Evolutionary conservation across 441 rosid genomes (phyloP).

Genomic region (Theobroma grandiflorum): DNA sequence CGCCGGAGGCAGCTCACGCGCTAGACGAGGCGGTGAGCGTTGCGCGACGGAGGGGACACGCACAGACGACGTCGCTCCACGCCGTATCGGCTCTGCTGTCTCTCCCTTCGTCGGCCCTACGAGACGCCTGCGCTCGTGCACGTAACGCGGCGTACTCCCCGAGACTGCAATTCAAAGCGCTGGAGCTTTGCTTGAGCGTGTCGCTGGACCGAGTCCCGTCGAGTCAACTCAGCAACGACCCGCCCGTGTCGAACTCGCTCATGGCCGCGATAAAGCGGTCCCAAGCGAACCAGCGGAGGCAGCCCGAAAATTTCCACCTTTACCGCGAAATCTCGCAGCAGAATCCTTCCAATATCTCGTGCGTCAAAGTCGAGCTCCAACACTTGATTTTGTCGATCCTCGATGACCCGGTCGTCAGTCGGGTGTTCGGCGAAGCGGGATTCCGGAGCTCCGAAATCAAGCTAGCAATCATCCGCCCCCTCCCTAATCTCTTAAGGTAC

Average conservation of each 20-base stretch:
- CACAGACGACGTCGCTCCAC: slow-evolving; percentile 91
- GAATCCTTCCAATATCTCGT: slow-evolving; percentile 47
- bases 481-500: slow-evolving; percentile 63
- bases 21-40: slow-evolving; percentile 82
- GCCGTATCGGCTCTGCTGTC: slow-evolving; percentile 82
- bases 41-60: slow-evolving; percentile 77
- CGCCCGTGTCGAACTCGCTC: slow-evolving; percentile 85
- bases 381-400: slow-evolving; percentile 79
- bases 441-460: slow-evolving; percentile 89
- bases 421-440: slow-evolving; percentile 90
- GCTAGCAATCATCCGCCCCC: slow-evolving; percentile 77
- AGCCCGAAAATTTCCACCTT: slow-evolving; percentile 83
- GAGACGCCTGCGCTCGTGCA: slow-evolving; percentile 83
- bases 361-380: slow-evolving; percentile 81
- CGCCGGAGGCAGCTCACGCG: slow-evolving; percentile 79
- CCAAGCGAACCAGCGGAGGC: slow-evolving; percentile 86
- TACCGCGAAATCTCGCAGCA: slow-evolving; percentile 67
- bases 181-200: slow-evolving; percentile 83
- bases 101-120: slow-evolving; percentile 74
- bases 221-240: slow-evolving; percentile 61
- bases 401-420: slow-evolving; percentile 92
- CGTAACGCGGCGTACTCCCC: slow-evolving; percentile 72
- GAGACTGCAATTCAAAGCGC: slow-evolving; percentile 85
- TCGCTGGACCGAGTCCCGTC: slow-evolving; percentile 86
- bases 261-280: slow-evolving; percentile 95